These are phyloP conservation scores for Dendrocalamus sinicus DNA, from an alignment of 176 grass and related monocot species.

Conservation along the genomic window DNA sequence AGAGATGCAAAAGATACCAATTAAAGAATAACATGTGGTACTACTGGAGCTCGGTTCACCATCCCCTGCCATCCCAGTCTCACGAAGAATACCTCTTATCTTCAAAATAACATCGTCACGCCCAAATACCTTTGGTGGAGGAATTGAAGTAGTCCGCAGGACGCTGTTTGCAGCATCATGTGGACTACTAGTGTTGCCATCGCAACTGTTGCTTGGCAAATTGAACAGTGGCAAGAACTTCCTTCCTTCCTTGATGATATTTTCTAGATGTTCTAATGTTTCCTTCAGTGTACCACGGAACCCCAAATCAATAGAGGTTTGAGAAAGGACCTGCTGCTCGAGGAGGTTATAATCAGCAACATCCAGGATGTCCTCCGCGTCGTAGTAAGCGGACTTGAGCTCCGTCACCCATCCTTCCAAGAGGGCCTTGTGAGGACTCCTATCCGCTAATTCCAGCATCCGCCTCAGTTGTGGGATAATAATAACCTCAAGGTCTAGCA, in stretches of 20 bases:
- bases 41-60: conserved; percentile 6
- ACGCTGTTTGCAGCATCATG: no score
- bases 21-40: conserved; percentile 25
- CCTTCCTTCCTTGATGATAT: no score
- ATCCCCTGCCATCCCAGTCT: background rate
- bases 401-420: background rate
- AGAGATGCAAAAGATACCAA: conserved; percentile 13
- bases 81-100: conserved; percentile 32
- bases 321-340: background rate
- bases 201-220: no score
- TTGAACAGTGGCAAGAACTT: no score
- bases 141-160: background rate
- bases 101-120: conserved; percentile 14
- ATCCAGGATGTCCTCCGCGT: conserved; percentile 13
- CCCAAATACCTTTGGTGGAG: background rate
- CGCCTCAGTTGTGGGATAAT: background rate
- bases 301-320: no score
- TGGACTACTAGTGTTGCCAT: no score
- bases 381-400: conserved; percentile 26
- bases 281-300: no score
- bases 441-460: background rate
- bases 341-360: conserved; percentile 14
- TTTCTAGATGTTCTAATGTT: no score
- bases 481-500: background rate
- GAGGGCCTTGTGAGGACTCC: background rate